A percentile compares a stretch with the other conserved stretches of the same genome.
Evolutionary conservation across 805 yeast species (phyloP).

Genomic region (Wickerhamiella dianesei): DNA sequence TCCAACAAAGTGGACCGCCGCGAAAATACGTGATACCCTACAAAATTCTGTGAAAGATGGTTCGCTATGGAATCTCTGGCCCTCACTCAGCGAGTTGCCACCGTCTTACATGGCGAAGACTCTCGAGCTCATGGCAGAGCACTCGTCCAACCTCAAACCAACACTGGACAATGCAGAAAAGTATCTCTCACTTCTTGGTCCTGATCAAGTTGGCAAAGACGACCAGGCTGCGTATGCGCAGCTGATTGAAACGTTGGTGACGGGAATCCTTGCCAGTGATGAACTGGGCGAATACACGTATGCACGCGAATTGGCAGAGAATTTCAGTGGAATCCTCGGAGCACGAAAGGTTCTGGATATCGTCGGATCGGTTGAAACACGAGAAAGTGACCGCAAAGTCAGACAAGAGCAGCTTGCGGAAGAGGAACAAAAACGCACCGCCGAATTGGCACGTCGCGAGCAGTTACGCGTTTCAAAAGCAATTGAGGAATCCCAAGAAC

Average conservation of each 20-base stretch:
- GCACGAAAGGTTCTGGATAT: neutral
- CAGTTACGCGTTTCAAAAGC: neutral
- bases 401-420: neutral
- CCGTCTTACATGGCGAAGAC: conserved; percentile 5
- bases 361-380: neutral
- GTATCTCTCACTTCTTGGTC: conserved; percentile 1
- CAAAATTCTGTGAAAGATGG: neutral
- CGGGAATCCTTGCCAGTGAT: conserved; percentile 1
- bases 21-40: neutral
- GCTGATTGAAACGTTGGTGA: conserved; percentile 5
- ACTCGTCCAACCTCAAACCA: conserved; percentile 7
- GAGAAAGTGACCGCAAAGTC: neutral
- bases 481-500: neutral
- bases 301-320: neutral
- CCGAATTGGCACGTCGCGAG: neutral
- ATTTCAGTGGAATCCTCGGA: neutral
- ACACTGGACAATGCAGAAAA: conserved; percentile 7
- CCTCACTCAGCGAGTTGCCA: conserved; percentile 3
- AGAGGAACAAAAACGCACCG: neutral
- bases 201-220: neutral
- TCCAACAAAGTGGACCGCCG: neutral
- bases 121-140: conserved; percentile 6
- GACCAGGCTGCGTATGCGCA: neutral
- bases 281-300: neutral
- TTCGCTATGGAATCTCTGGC: neutral